Base-by-base conservation (phyloP, 2,329 filamentous ascomycete genomes). In the Paracamarosporium sp. region DNA sequence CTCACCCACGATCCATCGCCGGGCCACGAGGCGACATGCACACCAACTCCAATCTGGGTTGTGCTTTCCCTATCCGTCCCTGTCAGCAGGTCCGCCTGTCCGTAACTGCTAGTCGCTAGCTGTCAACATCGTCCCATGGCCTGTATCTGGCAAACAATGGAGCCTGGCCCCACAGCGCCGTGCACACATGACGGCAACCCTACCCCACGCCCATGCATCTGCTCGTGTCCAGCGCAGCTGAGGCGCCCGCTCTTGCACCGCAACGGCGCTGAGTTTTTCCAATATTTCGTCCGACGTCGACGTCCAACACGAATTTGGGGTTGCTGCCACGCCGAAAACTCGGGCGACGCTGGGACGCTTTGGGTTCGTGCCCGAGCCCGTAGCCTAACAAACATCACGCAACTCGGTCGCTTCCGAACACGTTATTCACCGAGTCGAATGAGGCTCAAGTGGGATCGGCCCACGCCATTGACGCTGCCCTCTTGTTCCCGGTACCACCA, bases 1-100 rank as follows among this genome's bases (percentile, higher is more conserved):
- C 58, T 62, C 63, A 57, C 45, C 55, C 36, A 20, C 33, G 17
- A 38, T 30, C 33, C 15, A 40, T 47, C 54, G 51, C 43, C 33
- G 38, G 40, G 30, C 58, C 51, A 56, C 56, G 55, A 53, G 57
- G 48, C 30, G 30, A 24, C 31, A 38, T 38, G 20, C 35, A 36
- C 28, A 36, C 28, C 20, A 35, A 27, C 25, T 27, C 30, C 33
- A 33, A n/a, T 50, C 28, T 11, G 48, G 40, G 25, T 9, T 22
- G 25, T 27, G 31, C 30, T 28, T 24, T 28, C 35, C 43, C 50
- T 31, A 43, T 45, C 27, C 22, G 36, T 48, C 25, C 36, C 20
- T 27, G 55, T 36, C 57, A 45, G 50, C 53, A 25, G 44, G 40
- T 45, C 28, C 54, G 50, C 53, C 50, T n/a, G 35, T 5, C 30